Evolutionary conservation across 164 flowering plant species (phyloP), one percentile per base, ranked within the genome.

Genomic region (Vitis labrusca): DNA sequence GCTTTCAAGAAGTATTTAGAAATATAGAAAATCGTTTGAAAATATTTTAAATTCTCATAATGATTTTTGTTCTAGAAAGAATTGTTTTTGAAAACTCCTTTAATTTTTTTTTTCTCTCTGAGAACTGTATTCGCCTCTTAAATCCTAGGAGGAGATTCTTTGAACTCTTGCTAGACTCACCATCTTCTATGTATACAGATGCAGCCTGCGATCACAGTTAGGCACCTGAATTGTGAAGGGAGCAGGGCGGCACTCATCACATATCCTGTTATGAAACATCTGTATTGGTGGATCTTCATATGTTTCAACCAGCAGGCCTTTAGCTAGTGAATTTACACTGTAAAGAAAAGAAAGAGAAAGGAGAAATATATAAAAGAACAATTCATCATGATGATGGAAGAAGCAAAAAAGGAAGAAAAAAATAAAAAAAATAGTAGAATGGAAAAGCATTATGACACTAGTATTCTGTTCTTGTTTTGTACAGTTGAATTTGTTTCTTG

Each of bases 271-370:
- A n/a, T 9, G 63, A 37, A 63, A 55, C 50, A 51, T 65, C 47
- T 50, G 58, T 56, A 14, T 54, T 67, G 59, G 67, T 19, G 16
- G 12, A 37, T 60, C 50, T 44, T 59, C 62, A 50, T 16, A 48
- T 48, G 23, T n/a, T 63, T 61, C 54, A n/a, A 65, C 12, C 67
- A 63, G 59, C 44, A 50, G 32, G 64, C 32, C 56, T 49, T 63
- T 75, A 67, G 76, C 75, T 64, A 16, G 60, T 68, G 75, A 64
- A 68, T 56, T 61, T 73, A 71, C 76, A 66, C 67, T 82, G 83
- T 82, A 79, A 77, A 81, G 79, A 72, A 50, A 64, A 67, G 67
- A 50, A 13, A 17, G 10, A 49, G 55, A 48, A 49, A 48, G 5
- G 13, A 57, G 12, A 32, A 11, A 63, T 14, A 50, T 50, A 69